Evolutionary conservation across 2,329 filamentous ascomycete genomes (phyloP).

Genomic region (Colletotrichum navitas): DNA sequence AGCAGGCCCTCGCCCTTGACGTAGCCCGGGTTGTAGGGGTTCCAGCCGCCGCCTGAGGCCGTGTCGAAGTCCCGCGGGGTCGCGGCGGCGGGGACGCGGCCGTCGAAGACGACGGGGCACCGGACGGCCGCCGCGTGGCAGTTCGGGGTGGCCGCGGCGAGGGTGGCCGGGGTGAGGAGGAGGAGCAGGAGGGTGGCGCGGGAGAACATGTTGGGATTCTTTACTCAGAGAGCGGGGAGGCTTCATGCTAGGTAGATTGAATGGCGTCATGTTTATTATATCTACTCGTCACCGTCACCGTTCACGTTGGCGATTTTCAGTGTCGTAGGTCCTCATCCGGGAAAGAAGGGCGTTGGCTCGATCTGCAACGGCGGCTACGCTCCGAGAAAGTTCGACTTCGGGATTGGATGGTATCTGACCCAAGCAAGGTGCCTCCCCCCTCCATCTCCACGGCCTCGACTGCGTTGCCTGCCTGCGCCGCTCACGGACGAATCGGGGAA

Average conservation of each 20-base stretch:
- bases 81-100: conserved; percentile 49
- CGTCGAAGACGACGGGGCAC: conserved; percentile 55
- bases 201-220: neutral
- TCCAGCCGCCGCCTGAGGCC: conserved; percentile 46
- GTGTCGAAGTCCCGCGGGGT: conserved; percentile 50
- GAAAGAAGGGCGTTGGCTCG: neutral
- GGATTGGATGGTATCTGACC: neutral
- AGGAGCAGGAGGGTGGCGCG: conserved; percentile 7
- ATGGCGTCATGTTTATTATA: neutral
- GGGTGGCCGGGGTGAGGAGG: conserved; percentile 3
- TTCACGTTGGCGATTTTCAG: neutral
- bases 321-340: neutral
- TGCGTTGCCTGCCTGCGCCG: neutral
- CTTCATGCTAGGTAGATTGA: neutral
- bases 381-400: conserved; percentile 12
- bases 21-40: conserved; percentile 53
- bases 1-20: conserved; percentile 52
- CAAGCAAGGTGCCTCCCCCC: neutral
- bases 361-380: conserved; percentile 14
- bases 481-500: too few species aligned
- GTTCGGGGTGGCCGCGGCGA: neutral
- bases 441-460: neutral
- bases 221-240: neutral
- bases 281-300: neutral
- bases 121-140: conserved; percentile 40